A percentile compares a stretch with the other conserved stretches of the same genome.
These are phyloP conservation scores for Talaromyces sp. DNA, from an alignment of 2,329 filamentous ascomycete genomes.

Conservation along the genomic window DNA sequence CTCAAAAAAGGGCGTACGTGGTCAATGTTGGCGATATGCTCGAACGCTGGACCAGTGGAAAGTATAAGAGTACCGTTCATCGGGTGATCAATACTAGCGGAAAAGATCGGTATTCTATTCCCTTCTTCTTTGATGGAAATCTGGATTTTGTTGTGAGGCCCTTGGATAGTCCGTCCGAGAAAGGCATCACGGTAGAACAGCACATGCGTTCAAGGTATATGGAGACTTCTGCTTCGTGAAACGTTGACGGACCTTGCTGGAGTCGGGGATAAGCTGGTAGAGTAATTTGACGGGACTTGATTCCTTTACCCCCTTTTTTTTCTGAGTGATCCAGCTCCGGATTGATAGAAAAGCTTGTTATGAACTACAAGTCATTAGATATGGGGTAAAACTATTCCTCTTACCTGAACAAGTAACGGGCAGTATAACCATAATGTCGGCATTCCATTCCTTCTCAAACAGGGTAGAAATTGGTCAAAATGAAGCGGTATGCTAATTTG, in stretches of 20 bases:
- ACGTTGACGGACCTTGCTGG: background rate
- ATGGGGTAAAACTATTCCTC: no score
- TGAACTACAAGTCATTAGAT: no score
- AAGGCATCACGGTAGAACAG: background rate
- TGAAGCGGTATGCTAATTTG: no score
- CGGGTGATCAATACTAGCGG: conserved; percentile 53
- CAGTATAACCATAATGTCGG: no score
- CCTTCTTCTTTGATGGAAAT: conserved; percentile 38
- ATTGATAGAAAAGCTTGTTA: no score
- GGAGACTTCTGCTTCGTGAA: background rate
- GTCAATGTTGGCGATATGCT: background rate
- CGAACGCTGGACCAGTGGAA: background rate
- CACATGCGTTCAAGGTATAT: background rate
- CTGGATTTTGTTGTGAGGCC: background rate
- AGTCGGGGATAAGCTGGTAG: no score
- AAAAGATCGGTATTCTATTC: conserved; percentile 34
- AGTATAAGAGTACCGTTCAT: conserved; percentile 46
- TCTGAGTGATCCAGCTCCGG: no score
- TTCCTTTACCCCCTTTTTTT: no score
- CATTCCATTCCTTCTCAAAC: no score
- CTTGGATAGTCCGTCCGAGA: background rate
- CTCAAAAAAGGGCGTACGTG: background rate
- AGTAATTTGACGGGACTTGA: no score
- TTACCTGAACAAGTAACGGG: no score
- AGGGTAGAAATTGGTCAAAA: no score